These are phyloP conservation scores for Cantharellus anzutake DNA, from an alignment of 768 basidiomycete species.

Conservation along the genomic window DNA sequence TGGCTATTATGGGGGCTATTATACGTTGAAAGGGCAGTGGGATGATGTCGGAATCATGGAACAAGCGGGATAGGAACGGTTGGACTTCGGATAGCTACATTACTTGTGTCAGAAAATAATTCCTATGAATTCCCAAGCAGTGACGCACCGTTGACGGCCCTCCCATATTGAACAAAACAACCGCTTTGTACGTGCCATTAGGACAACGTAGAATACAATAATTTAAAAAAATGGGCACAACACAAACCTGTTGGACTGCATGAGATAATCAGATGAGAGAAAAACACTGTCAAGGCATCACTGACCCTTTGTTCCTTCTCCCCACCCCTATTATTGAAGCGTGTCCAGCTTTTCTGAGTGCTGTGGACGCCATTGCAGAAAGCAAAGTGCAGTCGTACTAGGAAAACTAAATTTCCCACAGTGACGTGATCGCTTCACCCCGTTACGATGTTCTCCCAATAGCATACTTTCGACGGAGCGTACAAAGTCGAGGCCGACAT, in stretches of 20 bases:
- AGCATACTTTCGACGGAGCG: too few species aligned
- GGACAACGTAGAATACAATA: not conserved
- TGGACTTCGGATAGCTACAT: conserved; percentile 75
- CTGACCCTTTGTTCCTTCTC: too few species aligned
- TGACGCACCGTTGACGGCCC: conserved; percentile 71
- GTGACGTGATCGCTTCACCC: too few species aligned
- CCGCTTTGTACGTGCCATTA: conserved; percentile 25
- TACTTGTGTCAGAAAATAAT: conserved; percentile 2
- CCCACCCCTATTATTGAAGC: too few species aligned
- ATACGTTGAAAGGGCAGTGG: conserved; percentile 82
- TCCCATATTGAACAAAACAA: conserved; percentile 99
- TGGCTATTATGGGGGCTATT: conserved; percentile 77
- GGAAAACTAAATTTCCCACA: too few species aligned
- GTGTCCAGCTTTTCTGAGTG: too few species aligned
- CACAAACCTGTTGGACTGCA: not conserved
- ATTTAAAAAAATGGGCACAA: not conserved
- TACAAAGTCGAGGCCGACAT: too few species aligned
- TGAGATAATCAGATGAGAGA: too few species aligned
- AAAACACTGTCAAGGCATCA: too few species aligned
- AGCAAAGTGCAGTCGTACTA: too few species aligned
- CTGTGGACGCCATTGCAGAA: too few species aligned
- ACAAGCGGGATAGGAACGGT: conserved; percentile 81
- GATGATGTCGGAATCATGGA: conserved; percentile 83
- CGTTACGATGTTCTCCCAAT: too few species aligned
- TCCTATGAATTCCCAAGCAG: not conserved